These are phyloP conservation scores for Metschnikowia henanensis DNA, from an alignment of 805 yeast species.

Conservation along the genomic window DNA sequence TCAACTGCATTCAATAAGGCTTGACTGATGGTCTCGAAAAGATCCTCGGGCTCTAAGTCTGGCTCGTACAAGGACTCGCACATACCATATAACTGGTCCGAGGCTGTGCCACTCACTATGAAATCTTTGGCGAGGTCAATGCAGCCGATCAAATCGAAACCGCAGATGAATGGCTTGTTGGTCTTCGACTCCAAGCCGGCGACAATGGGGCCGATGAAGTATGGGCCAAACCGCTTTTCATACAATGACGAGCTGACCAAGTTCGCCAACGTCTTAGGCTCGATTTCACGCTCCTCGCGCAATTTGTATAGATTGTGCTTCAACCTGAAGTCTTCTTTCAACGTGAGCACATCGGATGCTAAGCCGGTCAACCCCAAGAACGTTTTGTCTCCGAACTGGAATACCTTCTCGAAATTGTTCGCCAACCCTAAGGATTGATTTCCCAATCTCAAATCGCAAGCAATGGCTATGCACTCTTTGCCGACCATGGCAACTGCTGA, in stretches of 20 bases:
- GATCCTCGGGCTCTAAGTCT: constrained; percentile 87
- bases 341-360: constrained; percentile 90
- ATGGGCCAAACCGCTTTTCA: constrained; percentile 93
- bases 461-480: constrained; percentile 97
- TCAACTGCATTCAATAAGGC: constrained; percentile 93
- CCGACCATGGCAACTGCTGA: constrained; percentile 99
- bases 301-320: constrained; percentile 87
- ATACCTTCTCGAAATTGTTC: constrained; percentile 90
- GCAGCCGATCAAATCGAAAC: constrained; percentile 95
- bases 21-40: constrained; percentile 94
- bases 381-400: constrained; percentile 75
- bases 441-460: constrained; percentile 92
- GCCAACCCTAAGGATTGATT: constrained; percentile 90
- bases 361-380: constrained; percentile 92
- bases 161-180: constrained; percentile 86
- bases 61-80: constrained; percentile 97
- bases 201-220: constrained; percentile 94
- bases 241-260: constrained; percentile 87
- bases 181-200: constrained; percentile 90
- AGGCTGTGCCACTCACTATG: constrained; percentile 92
- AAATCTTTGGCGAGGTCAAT: constrained; percentile 94
- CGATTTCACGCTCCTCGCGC: constrained; percentile 87
- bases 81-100: constrained; percentile 98
- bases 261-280: constrained; percentile 92
- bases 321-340: constrained; percentile 76